Evolutionary conservation across 202 grass and related monocot species (phyloP).

Genomic region (Musa balbisiana): DNA sequence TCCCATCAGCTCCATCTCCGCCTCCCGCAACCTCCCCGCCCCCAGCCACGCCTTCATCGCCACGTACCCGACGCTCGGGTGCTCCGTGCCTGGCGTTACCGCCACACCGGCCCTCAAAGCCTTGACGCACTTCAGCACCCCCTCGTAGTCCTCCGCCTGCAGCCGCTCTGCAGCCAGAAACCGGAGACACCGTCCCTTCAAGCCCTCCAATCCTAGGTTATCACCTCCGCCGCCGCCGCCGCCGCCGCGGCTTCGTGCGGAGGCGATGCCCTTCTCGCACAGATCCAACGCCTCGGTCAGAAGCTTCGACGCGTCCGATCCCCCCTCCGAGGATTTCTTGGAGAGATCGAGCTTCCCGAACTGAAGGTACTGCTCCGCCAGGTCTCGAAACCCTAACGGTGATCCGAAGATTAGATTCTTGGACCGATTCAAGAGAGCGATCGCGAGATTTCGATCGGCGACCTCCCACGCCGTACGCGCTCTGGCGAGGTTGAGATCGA

Average conservation of each 20-base stretch:
- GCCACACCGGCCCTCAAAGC: conserved; percentile 34
- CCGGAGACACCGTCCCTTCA: conserved; percentile 64
- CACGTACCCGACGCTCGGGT: conserved; percentile 64
- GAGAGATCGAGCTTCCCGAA: conserved; percentile 46
- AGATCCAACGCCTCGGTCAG: conserved; percentile 78
- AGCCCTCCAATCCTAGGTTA: conserved; percentile 34
- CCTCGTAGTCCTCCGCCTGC: conserved; percentile 60
- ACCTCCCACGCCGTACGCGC: conserved; percentile 49
- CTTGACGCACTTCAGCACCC: conserved; percentile 52
- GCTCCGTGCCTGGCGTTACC: conserved; percentile 33
- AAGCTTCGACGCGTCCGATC: conserved; percentile 51
- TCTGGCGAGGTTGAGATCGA: conserved; percentile 58
- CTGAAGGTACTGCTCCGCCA: conserved; percentile 59
- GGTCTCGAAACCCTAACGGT: conserved; percentile 34
- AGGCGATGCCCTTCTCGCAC: conserved; percentile 60
- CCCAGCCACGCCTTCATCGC: conserved; percentile 58
- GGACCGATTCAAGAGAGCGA: conserved; percentile 70
- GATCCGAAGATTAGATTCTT: conserved; percentile 50
- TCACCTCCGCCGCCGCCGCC: conserved; percentile 5
- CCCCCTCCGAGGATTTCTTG: conserved; percentile 36
- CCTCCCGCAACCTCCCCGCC: conserved; percentile 49
- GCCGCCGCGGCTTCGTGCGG: conserved; percentile 14
- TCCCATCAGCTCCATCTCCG: conserved; percentile 58
- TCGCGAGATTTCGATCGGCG: conserved; percentile 52
- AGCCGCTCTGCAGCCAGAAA: conserved; percentile 66